Percentiles rank a stretch among this genome's conserved stretches.
Conservation (phyloP, 2,329 filamentous ascomycete species). For the Claviceps monticola region DNA sequence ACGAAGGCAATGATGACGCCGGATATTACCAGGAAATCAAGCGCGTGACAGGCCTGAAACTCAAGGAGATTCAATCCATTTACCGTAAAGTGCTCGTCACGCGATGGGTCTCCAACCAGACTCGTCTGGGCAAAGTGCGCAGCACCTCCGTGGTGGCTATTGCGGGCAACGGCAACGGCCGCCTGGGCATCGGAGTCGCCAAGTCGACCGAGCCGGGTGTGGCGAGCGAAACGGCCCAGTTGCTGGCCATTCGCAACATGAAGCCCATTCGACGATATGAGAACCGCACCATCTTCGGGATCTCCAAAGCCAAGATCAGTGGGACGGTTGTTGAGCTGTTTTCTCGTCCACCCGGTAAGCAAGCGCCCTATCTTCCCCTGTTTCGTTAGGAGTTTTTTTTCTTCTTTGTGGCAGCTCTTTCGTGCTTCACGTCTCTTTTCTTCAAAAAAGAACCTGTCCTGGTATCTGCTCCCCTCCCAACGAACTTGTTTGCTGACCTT, state of each 20-base stretch:
- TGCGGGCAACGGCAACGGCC: conserved; percentile 75
- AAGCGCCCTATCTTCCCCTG: neutral
- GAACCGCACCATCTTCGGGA: conserved; percentile 78
- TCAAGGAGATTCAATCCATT: conserved; percentile 39
- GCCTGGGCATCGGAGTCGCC: conserved; percentile 78
- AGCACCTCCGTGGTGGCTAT: conserved; percentile 64
- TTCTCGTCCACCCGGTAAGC: conserved; percentile 73
- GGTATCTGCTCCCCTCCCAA: neutral
- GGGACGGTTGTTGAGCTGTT: conserved; percentile 76
- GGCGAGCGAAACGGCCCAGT: conserved; percentile 57
- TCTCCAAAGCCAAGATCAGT: conserved; percentile 70
- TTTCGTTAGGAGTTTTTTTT: too few relatives aligned
- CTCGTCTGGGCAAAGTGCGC: conserved; percentile 83
- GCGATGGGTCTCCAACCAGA: conserved; percentile 78
- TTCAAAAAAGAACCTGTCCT: neutral
- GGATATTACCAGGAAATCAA: conserved; percentile 39
- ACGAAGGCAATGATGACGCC: conserved; percentile 35
- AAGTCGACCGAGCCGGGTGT: conserved; percentile 65
- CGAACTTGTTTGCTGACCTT: neutral
- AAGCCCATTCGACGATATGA: conserved; percentile 85
- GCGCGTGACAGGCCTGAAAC: conserved; percentile 38
- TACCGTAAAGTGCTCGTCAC: conserved; percentile 58
- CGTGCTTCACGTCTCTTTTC: neutral
- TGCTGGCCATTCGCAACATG: conserved; percentile 83
- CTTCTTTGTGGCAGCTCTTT: neutral